Base-by-base conservation (phyloP, 768 basidiomycete genomes). In the Russula brevipes region DNA sequence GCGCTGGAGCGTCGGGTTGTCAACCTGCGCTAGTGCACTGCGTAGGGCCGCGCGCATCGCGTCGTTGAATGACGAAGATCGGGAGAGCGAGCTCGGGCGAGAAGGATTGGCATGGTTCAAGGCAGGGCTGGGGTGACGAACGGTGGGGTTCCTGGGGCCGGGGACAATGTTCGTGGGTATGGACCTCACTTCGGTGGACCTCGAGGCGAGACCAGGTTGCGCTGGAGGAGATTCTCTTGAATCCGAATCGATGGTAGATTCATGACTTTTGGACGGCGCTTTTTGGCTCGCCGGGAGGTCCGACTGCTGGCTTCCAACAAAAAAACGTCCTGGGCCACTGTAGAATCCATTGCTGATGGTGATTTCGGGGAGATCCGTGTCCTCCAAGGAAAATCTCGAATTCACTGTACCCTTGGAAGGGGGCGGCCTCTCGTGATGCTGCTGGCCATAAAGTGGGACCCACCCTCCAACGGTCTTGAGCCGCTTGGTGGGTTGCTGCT, bases 301-400 rank as follows among this genome's bases (percentile, higher is more conserved):
- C 10, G 61, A 63, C 41, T 59, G 57, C 2, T 59, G 63, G 14
- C 47, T 64, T 19, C 47, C 58, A n/a, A 31, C 53, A 17, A 58
- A 58, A 31, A 57, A 53, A 12, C 45, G 60, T 16, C 65, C 65
- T 3, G 54, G 64, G 17, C 61, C 45, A 35, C 67, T 66, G 42
- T 68, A 68, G 9, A 68, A 68, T 5, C 67, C 64, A 17, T 60
- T 59, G 38, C 57, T 57, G 6, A 68, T 51, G 2, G 64, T 59
- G 10, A 68, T 68, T 45, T 66, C 67, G 2, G 67, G 67, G 8
- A 68, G 56, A 33, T 68, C 67, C 9, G 55, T 54, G 7, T 67
- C 66, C 38, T 66, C 60, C 35, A 65, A 39, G 2, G 64, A 68
- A 39, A 64, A 60, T 11, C 35, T 46, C 11, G 63, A 39, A 16